These are phyloP conservation scores for Aspergillus pseudotamarii DNA, from an alignment of 2,329 filamentous ascomycete genomes.

Conservation along the genomic window DNA sequence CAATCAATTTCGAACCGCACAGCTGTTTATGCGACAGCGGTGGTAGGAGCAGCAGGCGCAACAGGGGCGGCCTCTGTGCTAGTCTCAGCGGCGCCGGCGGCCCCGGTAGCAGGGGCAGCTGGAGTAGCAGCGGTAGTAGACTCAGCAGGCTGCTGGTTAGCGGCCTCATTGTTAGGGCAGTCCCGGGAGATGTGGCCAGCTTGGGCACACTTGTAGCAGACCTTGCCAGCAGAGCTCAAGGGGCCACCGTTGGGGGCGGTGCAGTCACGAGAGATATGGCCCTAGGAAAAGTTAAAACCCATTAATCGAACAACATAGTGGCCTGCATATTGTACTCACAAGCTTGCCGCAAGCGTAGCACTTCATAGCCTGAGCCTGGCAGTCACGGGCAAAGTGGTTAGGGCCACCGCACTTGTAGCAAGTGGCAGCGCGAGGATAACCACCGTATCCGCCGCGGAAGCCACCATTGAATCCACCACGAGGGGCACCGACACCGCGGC, in stretches of 20 bases:
- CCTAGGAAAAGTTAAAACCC: conserved; percentile 39
- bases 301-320: background rate
- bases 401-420: conserved; percentile 78
- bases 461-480: conserved; percentile 67
- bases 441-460: conserved; percentile 72
- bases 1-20: conserved; percentile 12
- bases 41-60: conserved; percentile 43
- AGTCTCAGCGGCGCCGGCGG: conserved; percentile 42
- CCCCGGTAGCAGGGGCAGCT: conserved; percentile 28
- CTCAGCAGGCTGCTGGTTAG: conserved; percentile 37
- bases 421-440: conserved; percentile 59
- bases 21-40: conserved; percentile 47
- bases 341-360: conserved; percentile 97
- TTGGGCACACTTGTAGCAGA: conserved; percentile 96
- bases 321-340: conserved; percentile 33
- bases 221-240: conserved; percentile 94
- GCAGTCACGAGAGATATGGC: conserved; percentile 93
- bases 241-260: conserved; percentile 95
- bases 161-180: conserved; percentile 74
- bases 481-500: conserved; percentile 65
- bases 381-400: conserved; percentile 98
- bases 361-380: conserved; percentile 98
- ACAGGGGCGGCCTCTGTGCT: conserved; percentile 37
- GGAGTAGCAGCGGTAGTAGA: conserved; percentile 33
- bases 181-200: conserved; percentile 95